phyloP scores from a whole-genome alignment of 305 asterid genomes.

The Solanum aculeatissimum region DNA sequence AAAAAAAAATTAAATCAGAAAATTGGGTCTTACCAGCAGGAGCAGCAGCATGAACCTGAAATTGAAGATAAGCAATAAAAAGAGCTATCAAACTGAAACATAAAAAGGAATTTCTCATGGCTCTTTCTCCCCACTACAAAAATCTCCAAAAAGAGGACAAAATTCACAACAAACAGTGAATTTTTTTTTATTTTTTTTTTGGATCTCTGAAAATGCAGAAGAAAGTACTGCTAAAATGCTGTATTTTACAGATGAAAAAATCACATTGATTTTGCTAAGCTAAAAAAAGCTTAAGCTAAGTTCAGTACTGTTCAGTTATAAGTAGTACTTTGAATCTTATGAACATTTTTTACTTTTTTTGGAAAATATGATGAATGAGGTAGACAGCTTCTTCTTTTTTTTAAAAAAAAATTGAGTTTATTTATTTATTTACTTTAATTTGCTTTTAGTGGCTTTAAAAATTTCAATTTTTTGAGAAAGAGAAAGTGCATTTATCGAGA shows the following conservation, averaged over 20 bases:
- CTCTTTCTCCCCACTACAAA: background rate
- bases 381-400: background rate
- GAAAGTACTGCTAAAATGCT: background rate
- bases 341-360: background rate
- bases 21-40: slow-evolving; percentile 13
- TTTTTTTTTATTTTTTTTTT: background rate
- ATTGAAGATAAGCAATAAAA: slow-evolving; percentile 12
- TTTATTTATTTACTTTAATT: background rate
- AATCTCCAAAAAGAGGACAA: background rate
- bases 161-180: background rate
- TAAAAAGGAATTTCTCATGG: slow-evolving; percentile 14
- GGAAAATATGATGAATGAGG: background rate
- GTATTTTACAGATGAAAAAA: background rate
- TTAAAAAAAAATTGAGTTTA: background rate
- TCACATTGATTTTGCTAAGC: background rate
- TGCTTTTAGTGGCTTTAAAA: background rate
- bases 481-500: background rate
- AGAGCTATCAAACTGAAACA: slow-evolving; percentile 8
- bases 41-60: slow-evolving; percentile 25
- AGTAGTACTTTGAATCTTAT: background rate
- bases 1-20: background rate
- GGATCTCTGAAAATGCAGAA: background rate
- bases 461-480: background rate
- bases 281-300: background rate
- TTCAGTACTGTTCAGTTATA: background rate